Evolutionary conservation across 148 eudicot species (phyloP), one percentile per base, ranked within the genome.

Genomic region (Cornus florida): DNA sequence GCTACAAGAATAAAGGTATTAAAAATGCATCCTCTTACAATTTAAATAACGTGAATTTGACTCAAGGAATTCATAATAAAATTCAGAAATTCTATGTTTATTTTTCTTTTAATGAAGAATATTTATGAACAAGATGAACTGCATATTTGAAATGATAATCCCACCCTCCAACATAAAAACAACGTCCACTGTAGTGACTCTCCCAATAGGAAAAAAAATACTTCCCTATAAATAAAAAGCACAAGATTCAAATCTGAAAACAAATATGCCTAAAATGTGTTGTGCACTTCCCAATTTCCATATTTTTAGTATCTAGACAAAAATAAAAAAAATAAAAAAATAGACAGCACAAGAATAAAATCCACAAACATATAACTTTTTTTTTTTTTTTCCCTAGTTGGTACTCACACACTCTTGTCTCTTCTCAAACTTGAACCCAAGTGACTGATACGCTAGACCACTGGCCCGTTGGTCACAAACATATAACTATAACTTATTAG

Each of bases 401-500:
- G n/a, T n/a, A n/a, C n/a, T n/a, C n/a, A n/a, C n/a, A n/a, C n/a
- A n/a, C n/a, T n/a, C n/a, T n/a, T n/a, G n/a, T n/a, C n/a, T n/a
- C n/a, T n/a, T n/a, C n/a, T n/a, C n/a, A n/a, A n/a, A n/a, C n/a
- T n/a, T n/a, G n/a, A n/a, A n/a, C n/a, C n/a, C n/a, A n/a, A n/a
- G n/a, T n/a, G n/a, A n/a, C n/a, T n/a, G n/a, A n/a, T n/a, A n/a
- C n/a, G n/a, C n/a, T n/a, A n/a, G n/a, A n/a, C n/a, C n/a, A n/a
- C n/a, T n/a, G n/a, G n/a, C n/a, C n/a, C n/a, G n/a, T n/a, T n/a
- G n/a, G n/a, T n/a, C 3, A 14, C 4, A 20, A 50, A 6, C 75
- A 77, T 77, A 19, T 17, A 67, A 60, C 71, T 76, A 60, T 67
- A 46, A 60, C 24, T 43, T 76, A 10, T 76, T n/a, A 62, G 66